These are phyloP conservation scores for Cucurbitaria berberidis DNA, from an alignment of 2,329 filamentous ascomycete genomes.

Conservation along the genomic window DNA sequence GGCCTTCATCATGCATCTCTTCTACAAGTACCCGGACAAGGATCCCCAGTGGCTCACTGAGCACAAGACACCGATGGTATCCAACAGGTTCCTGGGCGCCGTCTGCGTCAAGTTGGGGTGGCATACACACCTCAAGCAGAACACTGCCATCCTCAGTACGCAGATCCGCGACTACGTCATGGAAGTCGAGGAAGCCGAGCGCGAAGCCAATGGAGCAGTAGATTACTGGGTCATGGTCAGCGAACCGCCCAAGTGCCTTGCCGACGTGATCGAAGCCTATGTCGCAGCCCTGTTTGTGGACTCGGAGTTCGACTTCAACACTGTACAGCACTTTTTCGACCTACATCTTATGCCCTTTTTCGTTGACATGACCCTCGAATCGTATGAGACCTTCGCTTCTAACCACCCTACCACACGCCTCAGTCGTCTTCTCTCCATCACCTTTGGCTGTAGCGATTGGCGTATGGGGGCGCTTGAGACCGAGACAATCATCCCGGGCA, in stretches of 20 bases:
- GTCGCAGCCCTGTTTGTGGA: conserved; percentile 93
- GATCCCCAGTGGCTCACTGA: conserved; percentile 98
- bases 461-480: conserved; percentile 49
- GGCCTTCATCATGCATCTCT: conserved; percentile 82
- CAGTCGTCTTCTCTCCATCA: conserved; percentile 65
- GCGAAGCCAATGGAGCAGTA: conserved; percentile 56
- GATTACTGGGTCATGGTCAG: conserved; percentile 71
- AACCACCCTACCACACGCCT: conserved; percentile 82
- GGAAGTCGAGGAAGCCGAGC: conserved; percentile 63
- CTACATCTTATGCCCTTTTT: conserved; percentile 78
- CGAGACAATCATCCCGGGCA: conserved; percentile 54
- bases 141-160: conserved; percentile 57
- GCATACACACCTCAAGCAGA: conserved; percentile 70
- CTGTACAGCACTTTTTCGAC: conserved; percentile 80
- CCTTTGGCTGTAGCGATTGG: conserved; percentile 70
- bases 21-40: conserved; percentile 73
- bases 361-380: conserved; percentile 72
- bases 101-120: conserved; percentile 80
- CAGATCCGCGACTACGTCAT: conserved; percentile 62
- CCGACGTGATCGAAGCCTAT: conserved; percentile 88
- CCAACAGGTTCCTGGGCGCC: conserved; percentile 89
- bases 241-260: conserved; percentile 75
- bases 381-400: conserved; percentile 83
- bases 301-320: conserved; percentile 74
- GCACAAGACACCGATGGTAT: conserved; percentile 99